Evolutionary conservation across 306 rosid genomes (phyloP), one percentile per base, ranked within the genome.

Genomic region (Fragaria ananassa): DNA sequence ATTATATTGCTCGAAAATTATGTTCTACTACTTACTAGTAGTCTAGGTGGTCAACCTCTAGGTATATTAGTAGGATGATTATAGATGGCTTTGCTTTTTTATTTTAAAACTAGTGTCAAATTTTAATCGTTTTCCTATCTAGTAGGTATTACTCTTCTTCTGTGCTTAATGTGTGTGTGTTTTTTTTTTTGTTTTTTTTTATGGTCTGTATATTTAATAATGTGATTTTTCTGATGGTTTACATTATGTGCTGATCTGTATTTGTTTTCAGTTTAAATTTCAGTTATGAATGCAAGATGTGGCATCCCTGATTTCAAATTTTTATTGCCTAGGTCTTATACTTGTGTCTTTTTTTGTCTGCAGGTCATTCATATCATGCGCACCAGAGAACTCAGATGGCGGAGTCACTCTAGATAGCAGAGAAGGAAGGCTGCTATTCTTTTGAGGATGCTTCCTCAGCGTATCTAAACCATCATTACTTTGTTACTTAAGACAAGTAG

Each of bases 361-460:
- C 97, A 94, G 98, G 96, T 94, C 89, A 87, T 85, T 85, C 81
- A 77, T 89, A 81, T 91, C 95, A 90, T 90, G 90, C 93, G 85
- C 95, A 90, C 93, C 89, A 84, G 87, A 83, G 86, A 81, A 83
- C 85, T 85, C 85, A 84, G 76, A 90, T 86, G 97, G 89, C 86
- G 35, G 87, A 85, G 86, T 92, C 82, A 77, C 91, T 87, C 88
- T 93, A 80, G 83, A 81, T 91, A 91, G 93, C 68, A 85, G 85
- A 81, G 78, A 86, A 88, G 90, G 89, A 84, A 12, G 86, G 86
- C 83, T 75, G 93, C 91, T 82, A 85, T 91, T 87, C 93, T 83
- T 74, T 83, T 72, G n/a, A 77, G 82, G 85, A 83, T 78, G 71
- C 80, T 86, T 66, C 85, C 73, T 80, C 81, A 81, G 78, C 84